A percentile compares a stretch with the other conserved stretches of the same genome.
Evolutionary conservation across 768 basidiomycete genomes (phyloP).

Genomic region (Phanerochaete sordida): DNA sequence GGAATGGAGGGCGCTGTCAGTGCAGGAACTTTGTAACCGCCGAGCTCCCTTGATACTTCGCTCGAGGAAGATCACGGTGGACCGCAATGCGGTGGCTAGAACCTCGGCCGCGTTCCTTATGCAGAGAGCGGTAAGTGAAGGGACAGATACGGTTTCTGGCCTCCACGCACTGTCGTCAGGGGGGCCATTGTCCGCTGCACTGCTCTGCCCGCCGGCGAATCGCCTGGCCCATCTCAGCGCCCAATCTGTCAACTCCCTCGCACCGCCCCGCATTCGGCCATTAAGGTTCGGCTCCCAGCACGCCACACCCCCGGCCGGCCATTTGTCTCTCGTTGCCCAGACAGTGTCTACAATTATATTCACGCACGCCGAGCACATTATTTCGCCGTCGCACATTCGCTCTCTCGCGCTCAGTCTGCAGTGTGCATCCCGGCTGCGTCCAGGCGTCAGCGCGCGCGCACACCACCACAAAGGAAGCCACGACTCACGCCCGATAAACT

Average conservation of each 20-base stretch:
- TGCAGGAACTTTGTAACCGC: slow-evolving; percentile 26
- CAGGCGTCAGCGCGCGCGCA: neutral
- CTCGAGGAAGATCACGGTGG: slow-evolving; percentile 17
- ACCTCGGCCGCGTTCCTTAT: slow-evolving; percentile 16
- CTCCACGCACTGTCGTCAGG: slow-evolving; percentile 10
- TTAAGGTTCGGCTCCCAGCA: neutral
- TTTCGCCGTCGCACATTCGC: neutral
- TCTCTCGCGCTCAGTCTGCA: slow-evolving; percentile 9
- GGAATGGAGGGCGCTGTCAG: slow-evolving; percentile 15
- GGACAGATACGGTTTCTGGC: slow-evolving; percentile 7
- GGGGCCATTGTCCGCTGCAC: slow-evolving; percentile 9
- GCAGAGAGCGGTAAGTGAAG: slow-evolving; percentile 10
- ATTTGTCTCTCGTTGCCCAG: neutral
- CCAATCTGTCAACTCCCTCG: slow-evolving; percentile 5
- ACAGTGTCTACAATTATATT: neutral
- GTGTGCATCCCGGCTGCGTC: slow-evolving; percentile 39
- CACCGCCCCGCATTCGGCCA: neutral
- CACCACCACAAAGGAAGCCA: slow-evolving; percentile 10
- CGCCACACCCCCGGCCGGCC: neutral
- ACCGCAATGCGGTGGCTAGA: slow-evolving; percentile 25
- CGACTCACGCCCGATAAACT: slow-evolving; percentile 55
- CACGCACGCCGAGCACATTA: neutral
- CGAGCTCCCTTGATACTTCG: slow-evolving; percentile 26
- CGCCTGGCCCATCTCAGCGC: slow-evolving; percentile 1
- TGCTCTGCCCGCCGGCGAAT: too few relatives aligned